Percentiles rank a stretch among this genome's conserved stretches.
These are phyloP conservation scores for Rhodotorula taiwanensis DNA, from an alignment of 768 basidiomycete species.

Conservation along the genomic window DNA sequence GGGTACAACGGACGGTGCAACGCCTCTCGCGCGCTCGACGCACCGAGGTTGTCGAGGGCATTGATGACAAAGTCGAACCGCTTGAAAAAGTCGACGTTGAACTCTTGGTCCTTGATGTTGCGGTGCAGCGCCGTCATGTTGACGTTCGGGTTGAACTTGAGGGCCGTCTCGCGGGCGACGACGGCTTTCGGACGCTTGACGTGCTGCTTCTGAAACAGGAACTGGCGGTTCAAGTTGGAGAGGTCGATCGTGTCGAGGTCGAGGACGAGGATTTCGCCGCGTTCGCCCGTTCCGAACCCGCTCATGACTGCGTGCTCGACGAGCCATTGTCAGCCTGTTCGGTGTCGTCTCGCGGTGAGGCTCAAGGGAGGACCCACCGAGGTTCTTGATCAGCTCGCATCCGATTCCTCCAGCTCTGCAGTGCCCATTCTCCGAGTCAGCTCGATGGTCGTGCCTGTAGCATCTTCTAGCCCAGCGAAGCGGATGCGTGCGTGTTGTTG, in stretches of 20 bases:
- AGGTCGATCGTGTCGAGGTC: conserved; percentile 98
- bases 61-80: conserved; percentile 88
- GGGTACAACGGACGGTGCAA: too few species aligned
- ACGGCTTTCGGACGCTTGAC: conserved; percentile 93
- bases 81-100: conserved; percentile 82
- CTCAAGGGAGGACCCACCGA: conserved; percentile 64
- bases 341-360: background rate
- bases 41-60: conserved; percentile 77
- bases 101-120: conserved; percentile 69
- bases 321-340: background rate
- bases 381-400: conserved; percentile 92
- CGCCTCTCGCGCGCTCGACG: too few species aligned
- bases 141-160: conserved; percentile 79
- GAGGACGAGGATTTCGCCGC: conserved; percentile 46
- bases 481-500: background rate
- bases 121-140: conserved; percentile 80
- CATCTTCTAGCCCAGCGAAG: too few species aligned
- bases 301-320: conserved; percentile 20
- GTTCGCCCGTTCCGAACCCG: conserved; percentile 16
- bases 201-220: conserved; percentile 92
- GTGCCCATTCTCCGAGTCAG: background rate
- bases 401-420: conserved; percentile 62
- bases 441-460: too few species aligned
- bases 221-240: conserved; percentile 93
- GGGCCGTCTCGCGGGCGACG: conserved; percentile 72